Evolutionary conservation across 2,329 filamentous ascomycete species (phyloP).

Genomic region (Epichloe uncinata): DNA sequence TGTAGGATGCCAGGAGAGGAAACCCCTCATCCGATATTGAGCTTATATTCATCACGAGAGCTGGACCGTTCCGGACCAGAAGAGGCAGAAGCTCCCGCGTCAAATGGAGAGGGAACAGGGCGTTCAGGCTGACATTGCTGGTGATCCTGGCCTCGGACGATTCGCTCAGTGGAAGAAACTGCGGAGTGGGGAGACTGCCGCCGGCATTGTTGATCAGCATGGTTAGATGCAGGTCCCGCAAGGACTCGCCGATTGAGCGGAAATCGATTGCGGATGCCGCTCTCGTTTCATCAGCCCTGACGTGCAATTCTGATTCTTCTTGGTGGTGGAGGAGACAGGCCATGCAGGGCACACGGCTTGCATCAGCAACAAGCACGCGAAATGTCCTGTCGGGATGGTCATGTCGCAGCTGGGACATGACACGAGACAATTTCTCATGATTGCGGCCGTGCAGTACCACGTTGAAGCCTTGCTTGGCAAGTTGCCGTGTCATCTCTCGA

Average conservation of each 20-base stretch:
- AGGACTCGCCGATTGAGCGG: constrained; percentile 7
- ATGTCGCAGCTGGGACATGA: constrained; percentile 25
- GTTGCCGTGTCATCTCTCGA: constrained; percentile 39
- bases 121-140: constrained; percentile 32
- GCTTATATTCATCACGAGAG: constrained; percentile 37
- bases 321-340: neutral
- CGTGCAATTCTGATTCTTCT: constrained; percentile 6
- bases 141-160: constrained; percentile 22
- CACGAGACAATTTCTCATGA: constrained; percentile 28
- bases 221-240: constrained; percentile 28
- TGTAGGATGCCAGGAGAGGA: constrained; percentile 33
- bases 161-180: constrained; percentile 23
- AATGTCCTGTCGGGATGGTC: constrained; percentile 26
- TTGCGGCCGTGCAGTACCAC: constrained; percentile 45
- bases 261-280: too few species aligned
- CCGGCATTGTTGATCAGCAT: constrained; percentile 42
- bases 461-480: constrained; percentile 39
- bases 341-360: constrained; percentile 8
- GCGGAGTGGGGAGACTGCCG: constrained; percentile 11
- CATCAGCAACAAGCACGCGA: constrained; percentile 31
- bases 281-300: constrained; percentile 7
- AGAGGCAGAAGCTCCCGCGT: constrained; percentile 29
- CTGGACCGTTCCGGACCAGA: constrained; percentile 25
- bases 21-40: constrained; percentile 29
- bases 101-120: constrained; percentile 35